A percentile compares a stretch with the other conserved stretches of the same genome.
These are phyloP conservation scores for Ascodesmis nigricans DNA, from an alignment of 495 filamentous ascomycete genomes.

Conservation along the genomic window DNA sequence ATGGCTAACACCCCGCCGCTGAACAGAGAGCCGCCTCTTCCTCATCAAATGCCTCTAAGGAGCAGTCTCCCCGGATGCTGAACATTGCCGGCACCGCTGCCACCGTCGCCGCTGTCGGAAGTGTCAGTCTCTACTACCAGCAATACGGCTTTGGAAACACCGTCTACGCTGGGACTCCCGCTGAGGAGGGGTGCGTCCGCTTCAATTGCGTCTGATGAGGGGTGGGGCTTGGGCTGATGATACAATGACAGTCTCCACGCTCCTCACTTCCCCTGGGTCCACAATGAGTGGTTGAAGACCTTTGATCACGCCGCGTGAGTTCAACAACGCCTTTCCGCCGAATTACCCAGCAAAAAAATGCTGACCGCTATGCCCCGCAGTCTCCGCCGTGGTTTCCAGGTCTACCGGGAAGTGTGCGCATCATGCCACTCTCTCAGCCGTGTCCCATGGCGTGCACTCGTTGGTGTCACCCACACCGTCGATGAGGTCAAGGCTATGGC, in stretches of 20 bases:
- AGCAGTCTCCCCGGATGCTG: constrained; percentile 37
- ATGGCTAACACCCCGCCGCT: constrained; percentile 5
- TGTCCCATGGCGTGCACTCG: constrained; percentile 79
- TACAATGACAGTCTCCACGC: constrained; percentile 51
- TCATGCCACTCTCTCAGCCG: constrained; percentile 90
- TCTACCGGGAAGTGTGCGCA: constrained; percentile 96
- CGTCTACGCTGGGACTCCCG: constrained; percentile 69
- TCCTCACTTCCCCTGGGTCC: constrained; percentile 87
- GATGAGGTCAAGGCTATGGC: constrained; percentile 94
- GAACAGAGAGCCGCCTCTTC: constrained; percentile 45
- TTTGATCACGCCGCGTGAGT: constrained; percentile 92
- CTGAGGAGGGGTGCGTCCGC: constrained; percentile 83
- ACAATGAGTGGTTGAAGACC: constrained; percentile 70
- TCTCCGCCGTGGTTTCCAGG: constrained; percentile 97
- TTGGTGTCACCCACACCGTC: constrained; percentile 79
- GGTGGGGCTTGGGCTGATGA: constrained; percentile 7
- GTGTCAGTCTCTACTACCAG: constrained; percentile 86
- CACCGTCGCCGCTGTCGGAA: constrained; percentile 64
- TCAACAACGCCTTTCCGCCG: constrained; percentile 1
- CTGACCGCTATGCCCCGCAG: constrained; percentile 27
- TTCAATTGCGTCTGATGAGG: constrained; percentile 2
- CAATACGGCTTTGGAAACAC: constrained; percentile 48
- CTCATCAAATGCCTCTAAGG: constrained; percentile 32
- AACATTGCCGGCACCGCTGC: constrained; percentile 66
- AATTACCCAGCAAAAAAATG: constrained; percentile 3